These are phyloP conservation scores for Pyricularia sp. DNA, from an alignment of 2,329 filamentous ascomycete genomes.

Conservation along the genomic window DNA sequence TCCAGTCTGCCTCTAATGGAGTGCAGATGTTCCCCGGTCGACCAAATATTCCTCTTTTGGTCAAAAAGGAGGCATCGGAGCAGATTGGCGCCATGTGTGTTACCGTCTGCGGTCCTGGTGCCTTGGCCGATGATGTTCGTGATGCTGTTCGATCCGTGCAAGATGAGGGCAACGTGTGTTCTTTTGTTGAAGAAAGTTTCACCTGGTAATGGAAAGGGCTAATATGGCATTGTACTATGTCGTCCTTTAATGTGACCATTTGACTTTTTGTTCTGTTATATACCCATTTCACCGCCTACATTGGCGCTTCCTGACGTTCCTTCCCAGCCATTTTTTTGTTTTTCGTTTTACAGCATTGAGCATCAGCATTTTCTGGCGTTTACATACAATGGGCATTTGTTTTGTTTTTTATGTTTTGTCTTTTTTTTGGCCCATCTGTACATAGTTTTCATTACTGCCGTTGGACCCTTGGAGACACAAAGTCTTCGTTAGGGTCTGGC, in stretches of 20 bases:
- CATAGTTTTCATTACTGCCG: not conserved
- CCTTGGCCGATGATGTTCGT: conserved; percentile 66
- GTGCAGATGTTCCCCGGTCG: conserved; percentile 90
- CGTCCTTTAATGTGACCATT: not conserved
- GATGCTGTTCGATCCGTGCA: conserved; percentile 56
- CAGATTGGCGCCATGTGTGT: conserved; percentile 86
- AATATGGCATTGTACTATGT: not conserved
- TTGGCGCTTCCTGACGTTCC: not conserved
- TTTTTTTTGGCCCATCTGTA: not conserved
- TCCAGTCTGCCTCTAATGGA: conserved; percentile 64
- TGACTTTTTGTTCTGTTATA: not conserved
- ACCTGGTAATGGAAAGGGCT: conserved; percentile 37
- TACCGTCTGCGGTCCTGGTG: conserved; percentile 68
- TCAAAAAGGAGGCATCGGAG: conserved; percentile 71
- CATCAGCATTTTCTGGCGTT: conserved; percentile 1
- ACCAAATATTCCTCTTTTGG: conserved; percentile 70
- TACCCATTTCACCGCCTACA: not conserved
- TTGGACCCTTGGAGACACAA: not conserved
- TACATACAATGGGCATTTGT: not conserved
- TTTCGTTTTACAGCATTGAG: not conserved
- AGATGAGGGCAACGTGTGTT: conserved; percentile 51
- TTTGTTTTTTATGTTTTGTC: not conserved
- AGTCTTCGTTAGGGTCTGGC: not conserved
- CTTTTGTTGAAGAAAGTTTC: conserved; percentile 73
- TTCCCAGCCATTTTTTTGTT: not conserved